Conservation (phyloP, 1,284 basidiomycete genomes). For the Gomphus bonarii region DNA sequence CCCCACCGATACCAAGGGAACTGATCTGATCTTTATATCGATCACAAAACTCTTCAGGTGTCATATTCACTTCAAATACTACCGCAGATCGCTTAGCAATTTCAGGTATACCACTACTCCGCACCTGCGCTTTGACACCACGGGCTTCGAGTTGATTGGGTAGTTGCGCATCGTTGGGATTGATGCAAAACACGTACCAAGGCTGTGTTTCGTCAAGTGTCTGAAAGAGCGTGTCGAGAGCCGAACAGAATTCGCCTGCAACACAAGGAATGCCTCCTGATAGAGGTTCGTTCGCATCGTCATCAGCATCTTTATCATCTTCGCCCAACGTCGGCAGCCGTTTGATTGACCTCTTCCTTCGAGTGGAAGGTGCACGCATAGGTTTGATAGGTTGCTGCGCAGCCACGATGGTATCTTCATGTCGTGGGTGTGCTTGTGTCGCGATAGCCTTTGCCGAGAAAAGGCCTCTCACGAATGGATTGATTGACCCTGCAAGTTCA, state of each 20-base stretch:
- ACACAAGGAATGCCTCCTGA: conserved; percentile 53
- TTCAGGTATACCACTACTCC: conserved; percentile 72
- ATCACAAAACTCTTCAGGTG: conserved; percentile 79
- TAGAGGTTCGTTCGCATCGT: conserved; percentile 20
- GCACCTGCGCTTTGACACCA: conserved; percentile 86
- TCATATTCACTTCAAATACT: conserved; percentile 79
- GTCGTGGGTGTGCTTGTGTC: conserved; percentile 82
- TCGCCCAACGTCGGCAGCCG: conserved; percentile 54
- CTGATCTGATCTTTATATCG: conserved; percentile 61
- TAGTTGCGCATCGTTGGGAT: conserved; percentile 90
- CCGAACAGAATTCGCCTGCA: conserved; percentile 78
- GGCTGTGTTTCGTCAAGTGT: conserved; percentile 85
- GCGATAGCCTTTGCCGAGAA: conserved; percentile 85
- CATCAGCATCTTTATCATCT: conserved; percentile 38
- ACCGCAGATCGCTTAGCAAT: conserved; percentile 60
- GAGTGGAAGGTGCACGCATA: conserved; percentile 83
- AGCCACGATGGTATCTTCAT: conserved; percentile 90
- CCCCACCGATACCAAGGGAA: conserved; percentile 38
- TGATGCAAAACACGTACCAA: conserved; percentile 90
- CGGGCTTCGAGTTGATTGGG: conserved; percentile 91
- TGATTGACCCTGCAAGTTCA: conserved; percentile 68
- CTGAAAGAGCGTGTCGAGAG: conserved; percentile 79
- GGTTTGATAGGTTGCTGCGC: conserved; percentile 91
- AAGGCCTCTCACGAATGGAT: conserved; percentile 85
- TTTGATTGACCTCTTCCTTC: conserved; percentile 64